A percentile compares a stretch with the other conserved stretches of the same genome.
Evolutionary conservation across 495 filamentous ascomycete species (phyloP).

Genomic region (Opeltia flavorubescens): DNA sequence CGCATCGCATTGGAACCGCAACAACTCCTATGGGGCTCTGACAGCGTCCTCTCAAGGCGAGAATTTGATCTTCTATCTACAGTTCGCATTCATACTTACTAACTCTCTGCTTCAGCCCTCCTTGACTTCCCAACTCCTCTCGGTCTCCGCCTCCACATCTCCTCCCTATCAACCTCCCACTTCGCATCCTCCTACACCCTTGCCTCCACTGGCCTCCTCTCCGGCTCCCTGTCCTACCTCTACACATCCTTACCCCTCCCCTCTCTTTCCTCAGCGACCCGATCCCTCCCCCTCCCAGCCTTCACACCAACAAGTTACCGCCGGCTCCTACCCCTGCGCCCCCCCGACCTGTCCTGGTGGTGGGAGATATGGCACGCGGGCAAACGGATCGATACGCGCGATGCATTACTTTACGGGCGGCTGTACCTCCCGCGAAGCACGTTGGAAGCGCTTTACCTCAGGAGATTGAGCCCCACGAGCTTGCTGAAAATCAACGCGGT

Average conservation of each 20-base stretch:
- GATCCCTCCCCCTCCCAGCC: slow-evolving; percentile 44
- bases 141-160: slow-evolving; percentile 63
- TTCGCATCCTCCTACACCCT: slow-evolving; percentile 86
- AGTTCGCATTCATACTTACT: neutral
- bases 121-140: slow-evolving; percentile 72
- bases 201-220: slow-evolving; percentile 69
- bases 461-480: slow-evolving; percentile 61
- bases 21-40: slow-evolving; percentile 83
- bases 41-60: slow-evolving; percentile 74
- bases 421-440: slow-evolving; percentile 49
- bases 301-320: slow-evolving; percentile 52
- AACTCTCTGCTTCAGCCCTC: slow-evolving; percentile 39
- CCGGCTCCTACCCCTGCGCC: slow-evolving; percentile 41
- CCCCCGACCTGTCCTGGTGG: slow-evolving; percentile 31
- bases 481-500: slow-evolving; percentile 74
- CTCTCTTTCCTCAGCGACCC: slow-evolving; percentile 38
- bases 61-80: slow-evolving; percentile 4
- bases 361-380: slow-evolving; percentile 38
- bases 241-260: slow-evolving; percentile 67
- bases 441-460: slow-evolving; percentile 76
- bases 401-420: slow-evolving; percentile 73
- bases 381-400: slow-evolving; percentile 28
- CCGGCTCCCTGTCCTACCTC: slow-evolving; percentile 83
- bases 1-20: slow-evolving; percentile 75
- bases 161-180: slow-evolving; percentile 78